phyloP scores from a whole-genome alignment of 1,284 basidiomycete genomes.

The Trametes versicolor region DNA sequence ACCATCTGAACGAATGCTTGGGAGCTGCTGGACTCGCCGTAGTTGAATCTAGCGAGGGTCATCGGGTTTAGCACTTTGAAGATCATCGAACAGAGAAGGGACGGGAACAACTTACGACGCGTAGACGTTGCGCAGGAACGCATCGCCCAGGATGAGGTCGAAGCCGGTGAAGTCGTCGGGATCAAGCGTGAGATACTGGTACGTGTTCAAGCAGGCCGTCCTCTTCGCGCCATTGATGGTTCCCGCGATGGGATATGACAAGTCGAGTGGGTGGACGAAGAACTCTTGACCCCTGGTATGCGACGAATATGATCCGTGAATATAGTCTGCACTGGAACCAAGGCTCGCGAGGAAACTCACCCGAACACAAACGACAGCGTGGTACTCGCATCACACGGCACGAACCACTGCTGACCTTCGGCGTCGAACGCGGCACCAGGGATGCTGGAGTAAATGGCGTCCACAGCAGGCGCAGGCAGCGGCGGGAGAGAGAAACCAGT shows the following conservation, averaged over 20 bases:
- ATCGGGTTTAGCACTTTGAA: not conserved
- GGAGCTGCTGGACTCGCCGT: conserved; percentile 39
- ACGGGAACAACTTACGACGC: conserved; percentile 42
- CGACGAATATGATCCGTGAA: conserved; percentile 4
- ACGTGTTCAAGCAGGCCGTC: conserved; percentile 9
- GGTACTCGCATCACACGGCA: conserved; percentile 40
- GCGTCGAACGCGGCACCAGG: conserved; percentile 33
- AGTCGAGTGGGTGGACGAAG: conserved; percentile 15
- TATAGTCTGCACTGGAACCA: not conserved
- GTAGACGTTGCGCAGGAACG: conserved; percentile 52
- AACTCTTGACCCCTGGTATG: conserved; percentile 9
- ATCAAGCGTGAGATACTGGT: conserved; percentile 19
- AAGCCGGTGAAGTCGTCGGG: conserved; percentile 37
- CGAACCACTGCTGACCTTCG: conserved; percentile 28
- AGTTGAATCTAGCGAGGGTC: conserved; percentile 47
- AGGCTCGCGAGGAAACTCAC: conserved; percentile 26
- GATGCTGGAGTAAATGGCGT: conserved; percentile 43
- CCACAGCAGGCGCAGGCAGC: conserved; percentile 39
- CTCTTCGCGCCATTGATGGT: not conserved
- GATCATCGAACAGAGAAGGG: not conserved
- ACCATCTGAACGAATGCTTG: conserved; percentile 47
- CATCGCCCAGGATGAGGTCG: conserved; percentile 50
- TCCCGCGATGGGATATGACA: not conserved
- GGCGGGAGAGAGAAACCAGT: conserved; percentile 44
- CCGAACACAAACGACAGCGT: conserved; percentile 41